Evolutionary conservation across 31 red algal species (phyloP).

Genomic region (Odonthalia washingtoniensis): DNA sequence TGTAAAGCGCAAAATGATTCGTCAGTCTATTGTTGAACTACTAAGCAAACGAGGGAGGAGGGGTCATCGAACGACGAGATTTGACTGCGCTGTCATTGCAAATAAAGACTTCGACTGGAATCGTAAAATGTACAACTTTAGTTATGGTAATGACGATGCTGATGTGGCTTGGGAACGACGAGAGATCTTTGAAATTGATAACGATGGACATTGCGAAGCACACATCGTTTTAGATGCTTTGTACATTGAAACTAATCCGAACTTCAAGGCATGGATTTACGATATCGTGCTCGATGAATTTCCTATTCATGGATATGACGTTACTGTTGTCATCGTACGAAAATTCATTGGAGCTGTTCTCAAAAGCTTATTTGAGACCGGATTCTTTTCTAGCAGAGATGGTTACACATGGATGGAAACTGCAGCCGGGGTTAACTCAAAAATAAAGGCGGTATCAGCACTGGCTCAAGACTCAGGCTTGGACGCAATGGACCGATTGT

Average conservation of each 20-base stretch:
- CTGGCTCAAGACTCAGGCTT: slow-evolving; percentile 36
- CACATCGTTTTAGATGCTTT: slow-evolving; percentile 54
- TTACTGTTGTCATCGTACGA: slow-evolving; percentile 68
- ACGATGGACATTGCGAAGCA: slow-evolving; percentile 16
- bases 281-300: slow-evolving; percentile 80
- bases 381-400: slow-evolving; percentile 73
- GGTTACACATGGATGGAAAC: slow-evolving; percentile 96
- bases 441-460: slow-evolving; percentile 11
- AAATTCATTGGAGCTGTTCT: slow-evolving; percentile 72
- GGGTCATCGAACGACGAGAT: not conserved
- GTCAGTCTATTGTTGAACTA: slow-evolving; percentile 7
- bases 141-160: not conserved
- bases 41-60: not conserved
- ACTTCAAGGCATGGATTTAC: slow-evolving; percentile 92
- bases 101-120: not conserved
- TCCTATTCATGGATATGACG: slow-evolving; percentile 49
- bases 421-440: slow-evolving; percentile 66
- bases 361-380: slow-evolving; percentile 79
- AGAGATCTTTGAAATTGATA: slow-evolving; percentile 19
- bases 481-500: slow-evolving; percentile 46
- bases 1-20: slow-evolving; percentile 72
- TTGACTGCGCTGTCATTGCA: not conserved
- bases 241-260: slow-evolving; percentile 88
- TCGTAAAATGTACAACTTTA: not conserved
- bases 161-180: not conserved